Conservation (phyloP, 345 rosid genomes). For the Ailanthus altissimus region DNA sequence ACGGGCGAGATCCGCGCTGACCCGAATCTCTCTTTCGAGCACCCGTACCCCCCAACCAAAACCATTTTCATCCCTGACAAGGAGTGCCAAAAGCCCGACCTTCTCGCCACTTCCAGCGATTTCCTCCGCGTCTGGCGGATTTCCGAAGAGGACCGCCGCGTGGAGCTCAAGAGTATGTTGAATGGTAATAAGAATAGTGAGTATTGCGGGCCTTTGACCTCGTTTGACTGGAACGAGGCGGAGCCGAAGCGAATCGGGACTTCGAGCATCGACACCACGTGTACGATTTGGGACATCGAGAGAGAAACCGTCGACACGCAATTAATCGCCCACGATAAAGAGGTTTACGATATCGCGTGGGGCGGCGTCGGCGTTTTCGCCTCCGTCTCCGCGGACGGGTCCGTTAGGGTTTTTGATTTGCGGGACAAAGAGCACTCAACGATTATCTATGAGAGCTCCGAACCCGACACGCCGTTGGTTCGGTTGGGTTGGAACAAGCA, state of each 20-base stretch:
- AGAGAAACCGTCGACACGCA: conserved; percentile 89
- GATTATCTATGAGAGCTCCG: conserved; percentile 88
- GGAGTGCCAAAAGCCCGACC: conserved; percentile 87
- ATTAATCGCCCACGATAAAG: conserved; percentile 95
- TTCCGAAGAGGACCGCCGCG: conserved; percentile 61
- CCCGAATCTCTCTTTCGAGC: conserved; percentile 86
- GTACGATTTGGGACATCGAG: conserved; percentile 96
- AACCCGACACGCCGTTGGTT: conserved; percentile 88
- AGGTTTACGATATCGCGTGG: conserved; percentile 97
- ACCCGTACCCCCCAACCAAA: conserved; percentile 89
- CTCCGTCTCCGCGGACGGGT: conserved; percentile 91
- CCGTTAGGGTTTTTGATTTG: conserved; percentile 84
- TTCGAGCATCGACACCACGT: conserved; percentile 88
- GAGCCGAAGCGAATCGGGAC: conserved; percentile 91
- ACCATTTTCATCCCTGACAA: conserved; percentile 89
- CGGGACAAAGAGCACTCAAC: conserved; percentile 94
- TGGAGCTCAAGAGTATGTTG: conserved; percentile 72
- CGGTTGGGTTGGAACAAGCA: conserved; percentile 98
- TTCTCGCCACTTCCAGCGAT: conserved; percentile 89
- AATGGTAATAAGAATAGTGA: conserved; percentile 90
- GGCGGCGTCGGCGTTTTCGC: conserved; percentile 95
- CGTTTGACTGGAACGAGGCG: conserved; percentile 96
- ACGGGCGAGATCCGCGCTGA: conserved; percentile 94
- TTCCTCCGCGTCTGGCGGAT: conserved; percentile 90
- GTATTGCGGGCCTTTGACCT: conserved; percentile 87